Base-by-base conservation (phyloP, 306 rosid genomes). In the Astragalus glycyphyllos region DNA sequence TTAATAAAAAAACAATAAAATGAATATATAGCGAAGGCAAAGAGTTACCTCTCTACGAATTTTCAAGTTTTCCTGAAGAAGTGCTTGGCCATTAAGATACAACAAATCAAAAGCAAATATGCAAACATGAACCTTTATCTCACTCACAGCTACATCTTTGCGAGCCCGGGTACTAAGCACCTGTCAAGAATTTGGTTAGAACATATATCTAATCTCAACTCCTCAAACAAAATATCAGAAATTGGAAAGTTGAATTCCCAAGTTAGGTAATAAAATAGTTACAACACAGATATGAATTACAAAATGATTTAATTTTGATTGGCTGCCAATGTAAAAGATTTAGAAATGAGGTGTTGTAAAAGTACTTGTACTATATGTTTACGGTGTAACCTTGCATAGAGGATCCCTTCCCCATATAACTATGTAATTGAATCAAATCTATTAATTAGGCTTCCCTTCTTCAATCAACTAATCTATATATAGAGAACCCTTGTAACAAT, bases 61-160 rank as follows among this genome's bases (percentile, higher is more conserved):
- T 80, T 75, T 86, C 66, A 90, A 82, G 72, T 81, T 81, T 62
- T 83, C 87, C 71, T 84, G 89, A 60, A 87, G 74, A 38, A 87
- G 88, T 13, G 89, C 88, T 73, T 66, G 78, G 44, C 86, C 96
- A 70, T 90, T 84, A 66, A 82, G 93, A 75, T 84, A 87, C 68
- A 90, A 51, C 60, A 88, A 54, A 82, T 90, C 97, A 82, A 90
- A 90, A 67, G 90, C 90, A 81, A 79, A 90, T 77, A 86, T 77
- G 87, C 95, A 86, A 62, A 88, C 95, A 35, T 84, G 67, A 58
- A 90, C 84, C 88, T 88, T 86, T 54, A 88, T 86, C 41, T 86
- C 89, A 71, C 81, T 74, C 67, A 81, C 0, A 38, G 61, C 76
- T 46, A 90, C 95, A 76, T 90, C 84, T 84, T 90, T 87, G 42